Evolutionary conservation across 1,284 basidiomycete species (phyloP), one percentile per base, ranked within the genome.

Genomic region (Cryptococcus neoformans): DNA sequence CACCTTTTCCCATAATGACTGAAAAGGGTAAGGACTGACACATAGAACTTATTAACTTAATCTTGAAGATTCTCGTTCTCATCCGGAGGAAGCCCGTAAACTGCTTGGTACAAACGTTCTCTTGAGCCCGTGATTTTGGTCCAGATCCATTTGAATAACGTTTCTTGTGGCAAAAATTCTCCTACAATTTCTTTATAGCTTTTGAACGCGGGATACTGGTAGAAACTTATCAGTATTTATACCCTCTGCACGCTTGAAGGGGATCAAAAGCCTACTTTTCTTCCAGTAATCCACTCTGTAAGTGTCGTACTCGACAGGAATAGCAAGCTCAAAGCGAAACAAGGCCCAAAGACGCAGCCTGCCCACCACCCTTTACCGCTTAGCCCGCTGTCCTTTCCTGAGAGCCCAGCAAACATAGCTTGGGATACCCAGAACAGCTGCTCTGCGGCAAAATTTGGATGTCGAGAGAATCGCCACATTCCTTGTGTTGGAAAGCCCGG

Each of bases 381-480:
- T 39, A 67, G 50, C 3, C 56, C 63, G 55, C 63, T 68, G 41
- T 55, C 60, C 44, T 60, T 49, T 37, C 60, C 66, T 21, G 65
- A 69, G 34, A 49, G 56, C 39, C 66, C 58, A 10, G 68, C 73
- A 46, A 76, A 74, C 50, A 74, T 58, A 10, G 70, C 74, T 60
- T 78, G 78, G 10, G 68, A 59, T 62, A 92, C 14, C 92, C 92
- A 95, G 78, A 93, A 92, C 7, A 80, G 78, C 77, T 94, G 92
- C 72, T 96, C 92, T 71, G 88, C 92, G 0, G 87, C 79, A 76
- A 92, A 94, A 74, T 96, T 96, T 16, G 94, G 92, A 74, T 98
- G 94, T 14, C 94, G 81, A 2, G 84, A 86, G 81, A 86, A 92
- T 1, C 84, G 83, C 89, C 90, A 97, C 9, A 97, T 76, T 1